Evolutionary conservation across 2,329 filamentous ascomycete genomes (phyloP), one percentile per base, ranked within the genome.

Genomic region (Colletotrichum plurivorum): DNA sequence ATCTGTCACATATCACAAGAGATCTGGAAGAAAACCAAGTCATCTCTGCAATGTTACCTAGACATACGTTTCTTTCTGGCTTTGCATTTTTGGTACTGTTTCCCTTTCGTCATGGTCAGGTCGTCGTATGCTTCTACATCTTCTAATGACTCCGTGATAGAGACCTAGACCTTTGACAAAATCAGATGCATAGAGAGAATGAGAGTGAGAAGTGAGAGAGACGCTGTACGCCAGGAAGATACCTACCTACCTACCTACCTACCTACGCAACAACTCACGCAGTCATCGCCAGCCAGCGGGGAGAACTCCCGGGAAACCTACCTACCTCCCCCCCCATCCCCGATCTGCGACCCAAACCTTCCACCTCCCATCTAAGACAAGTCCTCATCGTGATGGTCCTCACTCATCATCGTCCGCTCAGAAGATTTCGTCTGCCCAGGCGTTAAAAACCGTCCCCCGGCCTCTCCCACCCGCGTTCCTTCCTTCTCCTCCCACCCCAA

Each of bases 341-440:
- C 48, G 61, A 65, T 68, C 54, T 59, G 41, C 48, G n/a, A 59
- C 39, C 20, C n/a, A 12, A 41, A 27, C 48, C 51, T 54, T 53
- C 61, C 64, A 45, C 39, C 49, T 27, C 41, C 48, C 46, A 68
- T 68, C 66, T 49, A 46, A 65, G 54, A 68, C 61, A 12, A 36
- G 1, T 36, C 31, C 31, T 36, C 31, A 36, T 36, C 31, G 31
- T 36, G 31, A 36, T 36, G 31, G 31, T 10, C 31, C 31, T 36
- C 8, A 36, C 31, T 10, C 41, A 49, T 49, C 46, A 49, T 18
- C 12, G 22, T 20, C 39, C 13, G 4, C 6, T 6, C 41, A n/a
- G 4, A n/a, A n/a, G 18, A 45, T 27, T 4, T 5, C 22, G 22
- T 36, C 15, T 36, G 20, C 55, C 41, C 43, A 27, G 63, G 27